Evolutionary conservation across 129 eudicot genomes (phyloP), one percentile per base, ranked within the genome.

Genomic region (Oenanthe sinensis): DNA sequence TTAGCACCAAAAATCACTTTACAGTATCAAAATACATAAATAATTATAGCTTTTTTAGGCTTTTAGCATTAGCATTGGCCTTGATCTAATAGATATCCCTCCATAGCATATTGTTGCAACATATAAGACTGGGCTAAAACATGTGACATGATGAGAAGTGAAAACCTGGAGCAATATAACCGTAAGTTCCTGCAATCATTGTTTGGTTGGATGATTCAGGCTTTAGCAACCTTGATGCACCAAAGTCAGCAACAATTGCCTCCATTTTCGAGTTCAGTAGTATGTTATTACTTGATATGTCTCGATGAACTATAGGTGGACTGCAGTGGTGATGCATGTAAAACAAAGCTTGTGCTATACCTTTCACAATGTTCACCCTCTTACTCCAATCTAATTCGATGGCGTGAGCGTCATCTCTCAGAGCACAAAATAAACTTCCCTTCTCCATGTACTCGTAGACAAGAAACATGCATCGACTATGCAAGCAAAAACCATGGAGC

Each of bases 311-410:
- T 37, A 71, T 39, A 40, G 48, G 75, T 37, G 48, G 48, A 9
- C 9, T 37, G 75, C 75, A 71, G 47, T 42, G 6, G 22, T 70
- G 75, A 24, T 71, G 75, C 75, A 71, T 15, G 48, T 42, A 71
- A 20, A 83, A 78, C 45, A 87, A 68, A 33, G 90, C 86, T 40
- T 82, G 74, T 12, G 85, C 88, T 28, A 87, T 73, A 8, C 85
- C 86, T 46, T 84, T 84, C 10, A 84, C 39, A 49, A 87, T 68
- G 68, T 82, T 79, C 76, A 87, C 43, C 81, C 80, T 82, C 67
- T 77, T 82, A 8, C 49, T 42, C 90, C 88, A 87, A 11, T 77
- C 88, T 28, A 87, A 17, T 67, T 67, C 20, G 6, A 67, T 30
- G 49, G 72, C 72, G 8, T 67, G 19, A 20, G 72, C 2, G 3